Percentiles rank a stretch among this genome's conserved stretches.
phyloP scores from a whole-genome alignment of 192 early-diverging fungal genomes.

The Entomortierella beljakovae region DNA sequence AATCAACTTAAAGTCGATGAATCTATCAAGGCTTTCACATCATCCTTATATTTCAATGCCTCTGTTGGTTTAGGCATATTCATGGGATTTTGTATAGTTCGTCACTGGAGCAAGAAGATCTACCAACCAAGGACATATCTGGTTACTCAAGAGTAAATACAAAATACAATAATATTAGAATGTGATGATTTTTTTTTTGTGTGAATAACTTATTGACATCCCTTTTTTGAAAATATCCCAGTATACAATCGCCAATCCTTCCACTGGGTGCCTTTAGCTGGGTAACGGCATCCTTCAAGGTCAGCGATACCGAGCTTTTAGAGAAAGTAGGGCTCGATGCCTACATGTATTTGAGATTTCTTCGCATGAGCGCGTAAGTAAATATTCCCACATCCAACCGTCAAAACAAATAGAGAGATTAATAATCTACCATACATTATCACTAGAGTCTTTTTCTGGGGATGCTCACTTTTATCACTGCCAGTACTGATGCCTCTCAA shows the following conservation, averaged over 20 bases:
- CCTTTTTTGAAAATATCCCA: too few relatives aligned
- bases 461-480: conserved; percentile 67
- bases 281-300: conserved; percentile 67
- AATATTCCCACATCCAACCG: too few relatives aligned
- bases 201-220: too few relatives aligned
- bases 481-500: conserved; percentile 75
- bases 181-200: too few relatives aligned
- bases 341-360: conserved; percentile 83
- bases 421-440: neutral
- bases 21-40: conserved; percentile 73
- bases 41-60: conserved; percentile 77
- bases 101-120: conserved; percentile 71
- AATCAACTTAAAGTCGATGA: conserved; percentile 33
- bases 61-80: conserved; percentile 63
- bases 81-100: conserved; percentile 71
- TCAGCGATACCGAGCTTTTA: conserved; percentile 67
- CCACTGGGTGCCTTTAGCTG: conserved; percentile 67
- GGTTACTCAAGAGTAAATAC: conserved; percentile 67
- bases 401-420: neutral
- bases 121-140: conserved; percentile 81
- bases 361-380: conserved; percentile 66
- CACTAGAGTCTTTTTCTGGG: conserved; percentile 68
- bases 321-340: conserved; percentile 74
- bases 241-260: conserved; percentile 63
- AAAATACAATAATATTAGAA: too few relatives aligned